Evolutionary conservation across 179 eudicot species (phyloP).

Genomic region (Pouteria campechiana): DNA sequence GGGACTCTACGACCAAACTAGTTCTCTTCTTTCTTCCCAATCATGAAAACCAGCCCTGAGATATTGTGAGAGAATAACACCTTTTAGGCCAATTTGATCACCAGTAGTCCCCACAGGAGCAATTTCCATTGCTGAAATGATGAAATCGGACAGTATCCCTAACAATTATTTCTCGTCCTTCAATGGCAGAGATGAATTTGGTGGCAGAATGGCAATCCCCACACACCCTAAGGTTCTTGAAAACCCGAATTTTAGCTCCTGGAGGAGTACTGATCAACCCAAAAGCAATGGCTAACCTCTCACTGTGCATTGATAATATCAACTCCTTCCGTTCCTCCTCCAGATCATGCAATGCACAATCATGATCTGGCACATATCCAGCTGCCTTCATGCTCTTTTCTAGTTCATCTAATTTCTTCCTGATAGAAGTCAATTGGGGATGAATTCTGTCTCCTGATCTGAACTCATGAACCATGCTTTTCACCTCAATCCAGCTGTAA

Average conservation of each 20-base stretch:
- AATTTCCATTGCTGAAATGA: constrained; percentile 55
- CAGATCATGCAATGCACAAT: constrained; percentile 49
- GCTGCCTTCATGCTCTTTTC: constrained; percentile 48
- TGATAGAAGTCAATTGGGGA: constrained; percentile 41
- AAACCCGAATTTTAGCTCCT: constrained; percentile 41
- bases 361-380: constrained; percentile 56
- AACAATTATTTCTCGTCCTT: constrained; percentile 58
- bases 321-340: constrained; percentile 42
- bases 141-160: constrained; percentile 72
- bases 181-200: constrained; percentile 51
- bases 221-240: constrained; percentile 65
- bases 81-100: constrained; percentile 17
- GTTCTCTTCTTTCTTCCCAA: too few relatives aligned
- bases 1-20: too few relatives aligned
- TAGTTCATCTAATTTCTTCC: constrained; percentile 37
- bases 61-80: background rate
- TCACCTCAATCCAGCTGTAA: constrained; percentile 69
- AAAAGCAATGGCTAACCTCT: constrained; percentile 72
- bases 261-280: constrained; percentile 39
- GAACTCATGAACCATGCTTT: constrained; percentile 52
- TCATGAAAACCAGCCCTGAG: too few relatives aligned
- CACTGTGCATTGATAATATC: constrained; percentile 56
- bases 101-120: constrained; percentile 85
- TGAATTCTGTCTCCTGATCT: constrained; percentile 58
- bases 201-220: constrained; percentile 65